Base-by-base conservation (phyloP, 108 stramenopile species). In the Nannochloropsis salina region DNA sequence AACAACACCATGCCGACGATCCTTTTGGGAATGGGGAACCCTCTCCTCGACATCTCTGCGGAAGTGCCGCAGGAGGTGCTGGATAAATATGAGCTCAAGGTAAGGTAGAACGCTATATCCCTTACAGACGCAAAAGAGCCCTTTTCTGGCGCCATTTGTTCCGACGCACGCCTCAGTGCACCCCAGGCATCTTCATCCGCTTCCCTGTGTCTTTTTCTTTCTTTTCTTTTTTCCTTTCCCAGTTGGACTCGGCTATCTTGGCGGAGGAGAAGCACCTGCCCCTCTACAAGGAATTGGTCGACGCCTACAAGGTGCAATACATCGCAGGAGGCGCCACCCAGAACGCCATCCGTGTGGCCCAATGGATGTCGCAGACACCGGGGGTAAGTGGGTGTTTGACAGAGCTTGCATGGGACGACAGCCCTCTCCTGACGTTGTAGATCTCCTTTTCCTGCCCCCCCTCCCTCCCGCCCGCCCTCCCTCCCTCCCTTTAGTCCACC, bases 311-410 rank as follows among this genome's bases (percentile, higher is more conserved):
- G 44, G 95, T 96, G 12, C 88, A 96, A 84, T 99, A 94, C 95
- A 98, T 99, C 90, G 99, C 99, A 9, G 99, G 99, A 12, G 99
- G 99, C 8, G 99, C 99, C 42, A 99, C 99, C 9, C 99, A 98
- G 92, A 99, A 99, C 94, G 94, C 95, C 85, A 98, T 99, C 93
- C 97, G 99, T 83, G 97, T 99, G 12, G 98, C 98, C 10, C 97
- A 98, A 90, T 99, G 99, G 99, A 99, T 98, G 96, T 82, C 81
- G 82, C 92, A 80, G 90, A 92, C 45, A 2, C 61, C 61, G 0
- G n/a, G n/a, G 61, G 61, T 74, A n/a, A 74, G 61, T 74, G 61
- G n/a, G 61, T n/a, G 61, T n/a, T 15, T 15, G 61, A 74, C 15
- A 92, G 91, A 89, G 84, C 92, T 41, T 31, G 31, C 31, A 31